Percentiles rank a stretch among this genome's conserved stretches.
These are phyloP conservation scores for Saksenaea vasiformis DNA, from an alignment of 371 early-diverging fungal genomes.

Conservation along the genomic window DNA sequence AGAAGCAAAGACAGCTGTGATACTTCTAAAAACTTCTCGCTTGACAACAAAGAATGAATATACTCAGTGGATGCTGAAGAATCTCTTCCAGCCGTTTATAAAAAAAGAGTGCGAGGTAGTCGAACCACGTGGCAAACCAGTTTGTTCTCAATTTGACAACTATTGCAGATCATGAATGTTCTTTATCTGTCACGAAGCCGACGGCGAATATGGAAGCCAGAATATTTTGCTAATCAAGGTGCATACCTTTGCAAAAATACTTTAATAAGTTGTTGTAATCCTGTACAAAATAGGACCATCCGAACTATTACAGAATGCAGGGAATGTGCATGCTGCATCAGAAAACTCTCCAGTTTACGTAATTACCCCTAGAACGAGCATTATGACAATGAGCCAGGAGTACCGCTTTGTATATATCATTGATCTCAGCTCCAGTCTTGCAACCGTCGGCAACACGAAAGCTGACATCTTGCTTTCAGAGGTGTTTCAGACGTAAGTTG, in stretches of 20 bases:
- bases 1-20: conserved; percentile 46
- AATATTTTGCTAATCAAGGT: conserved; percentile 10
- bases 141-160: not conserved
- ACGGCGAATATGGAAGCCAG: conserved; percentile 39
- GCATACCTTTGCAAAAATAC: not conserved
- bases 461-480: conserved; percentile 57
- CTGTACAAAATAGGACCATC: conserved; percentile 10
- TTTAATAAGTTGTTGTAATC: not conserved
- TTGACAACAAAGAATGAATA: conserved; percentile 49
- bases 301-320: not conserved
- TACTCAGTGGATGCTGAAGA: conserved; percentile 46
- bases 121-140: not conserved
- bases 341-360: conserved; percentile 25
- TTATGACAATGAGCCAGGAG: conserved; percentile 60
- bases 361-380: conserved; percentile 68
- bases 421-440: conserved; percentile 74
- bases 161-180: conserved; percentile 29
- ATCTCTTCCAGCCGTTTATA: conserved; percentile 41
- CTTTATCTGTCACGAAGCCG: conserved; percentile 43
- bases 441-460: conserved; percentile 65
- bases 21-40: conserved; percentile 37
- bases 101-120: conserved; percentile 38
- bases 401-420: conserved; percentile 75
- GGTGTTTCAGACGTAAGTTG: conserved; percentile 57
- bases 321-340: not conserved